Conservation (phyloP, 2,329 filamentous ascomycete species). For the Drechmeria coniospora region DNA sequence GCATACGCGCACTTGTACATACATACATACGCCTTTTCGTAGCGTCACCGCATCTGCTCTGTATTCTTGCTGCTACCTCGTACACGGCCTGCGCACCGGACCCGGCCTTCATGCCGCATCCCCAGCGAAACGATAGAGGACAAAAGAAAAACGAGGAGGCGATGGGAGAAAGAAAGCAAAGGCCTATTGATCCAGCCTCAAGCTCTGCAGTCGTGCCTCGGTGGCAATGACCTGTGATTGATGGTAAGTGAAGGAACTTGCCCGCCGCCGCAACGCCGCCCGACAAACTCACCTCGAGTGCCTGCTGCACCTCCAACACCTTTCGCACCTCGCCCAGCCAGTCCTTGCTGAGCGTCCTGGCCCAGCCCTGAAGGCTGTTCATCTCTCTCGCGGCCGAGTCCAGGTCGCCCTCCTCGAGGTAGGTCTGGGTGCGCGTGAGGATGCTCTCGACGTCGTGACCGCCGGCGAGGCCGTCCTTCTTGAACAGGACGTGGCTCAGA, state of each 20-base stretch:
- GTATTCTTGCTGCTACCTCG: no score
- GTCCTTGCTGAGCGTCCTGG: conserved; percentile 84
- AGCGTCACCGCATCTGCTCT: no score
- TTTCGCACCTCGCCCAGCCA: conserved; percentile 85
- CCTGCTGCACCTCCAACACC: conserved; percentile 89
- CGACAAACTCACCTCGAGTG: conserved; percentile 80
- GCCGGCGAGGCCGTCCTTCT: conserved; percentile 71
- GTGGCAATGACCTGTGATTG: conserved; percentile 63
- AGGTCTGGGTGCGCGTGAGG: conserved; percentile 72
- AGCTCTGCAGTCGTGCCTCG: conserved; percentile 75
- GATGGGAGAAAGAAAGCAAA: no score
- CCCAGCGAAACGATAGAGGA: no score
- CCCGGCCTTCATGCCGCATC: no score
- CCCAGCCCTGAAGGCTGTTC: conserved; percentile 86
- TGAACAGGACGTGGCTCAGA: conserved; percentile 89
- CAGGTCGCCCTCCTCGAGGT: conserved; percentile 83
- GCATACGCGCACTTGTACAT: no score
- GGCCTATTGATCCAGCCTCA: conserved; percentile 62
- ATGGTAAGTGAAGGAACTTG: conserved; percentile 14
- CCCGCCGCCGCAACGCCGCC: no score
- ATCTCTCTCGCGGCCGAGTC: conserved; percentile 88
- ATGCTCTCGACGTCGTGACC: conserved; percentile 91
- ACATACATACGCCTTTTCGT: no score
- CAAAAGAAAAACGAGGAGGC: no score
- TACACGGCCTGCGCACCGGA: no score